phyloP scores from a whole-genome alignment of 75 land plant species.

The Selaginella moellendorffii region DNA sequence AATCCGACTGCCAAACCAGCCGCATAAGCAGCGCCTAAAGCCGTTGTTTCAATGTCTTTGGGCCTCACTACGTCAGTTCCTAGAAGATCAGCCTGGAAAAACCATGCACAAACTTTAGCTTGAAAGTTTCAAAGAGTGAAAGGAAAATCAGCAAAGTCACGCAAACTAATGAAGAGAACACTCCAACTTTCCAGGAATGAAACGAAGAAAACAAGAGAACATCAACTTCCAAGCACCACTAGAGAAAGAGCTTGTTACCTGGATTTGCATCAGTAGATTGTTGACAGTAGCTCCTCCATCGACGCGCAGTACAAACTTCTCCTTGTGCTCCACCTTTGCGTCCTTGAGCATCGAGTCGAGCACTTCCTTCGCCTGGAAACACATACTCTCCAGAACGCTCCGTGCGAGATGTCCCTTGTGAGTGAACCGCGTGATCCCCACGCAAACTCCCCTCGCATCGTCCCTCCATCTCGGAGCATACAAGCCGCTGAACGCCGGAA shows the following conservation, averaged over 20 bases:
- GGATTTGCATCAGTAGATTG: constrained; percentile 85
- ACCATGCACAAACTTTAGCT: constrained; percentile 11
- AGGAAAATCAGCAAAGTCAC: no score
- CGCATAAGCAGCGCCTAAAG: constrained; percentile 95
- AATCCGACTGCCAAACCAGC: constrained; percentile 84
- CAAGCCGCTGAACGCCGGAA: constrained; percentile 96
- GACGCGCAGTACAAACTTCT: constrained; percentile 57
- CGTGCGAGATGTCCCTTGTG: constrained; percentile 79
- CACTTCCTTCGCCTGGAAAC: constrained; percentile 91
- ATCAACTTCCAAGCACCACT: no score
- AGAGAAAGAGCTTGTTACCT: no score
- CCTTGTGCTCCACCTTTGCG: constrained; percentile 32
- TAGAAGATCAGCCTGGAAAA: constrained; percentile 67
- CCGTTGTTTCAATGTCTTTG: constrained; percentile 86
- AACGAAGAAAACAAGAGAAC: no score
- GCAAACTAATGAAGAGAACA: no score
- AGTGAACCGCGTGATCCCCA: constrained; percentile 85
- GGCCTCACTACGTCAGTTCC: constrained; percentile 85
- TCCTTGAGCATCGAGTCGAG: constrained; percentile 72
- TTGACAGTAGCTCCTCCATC: constrained; percentile 97
- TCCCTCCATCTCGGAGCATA: constrained; percentile 99
- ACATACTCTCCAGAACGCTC: constrained; percentile 88
- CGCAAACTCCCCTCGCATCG: constrained; percentile 87
- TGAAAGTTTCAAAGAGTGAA: no score
- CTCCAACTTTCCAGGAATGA: no score